A percentile compares a stretch with the other conserved stretches of the same genome.
phyloP scores from a whole-genome alignment of 176 grass and related monocot species.

The Phragmites australis region DNA sequence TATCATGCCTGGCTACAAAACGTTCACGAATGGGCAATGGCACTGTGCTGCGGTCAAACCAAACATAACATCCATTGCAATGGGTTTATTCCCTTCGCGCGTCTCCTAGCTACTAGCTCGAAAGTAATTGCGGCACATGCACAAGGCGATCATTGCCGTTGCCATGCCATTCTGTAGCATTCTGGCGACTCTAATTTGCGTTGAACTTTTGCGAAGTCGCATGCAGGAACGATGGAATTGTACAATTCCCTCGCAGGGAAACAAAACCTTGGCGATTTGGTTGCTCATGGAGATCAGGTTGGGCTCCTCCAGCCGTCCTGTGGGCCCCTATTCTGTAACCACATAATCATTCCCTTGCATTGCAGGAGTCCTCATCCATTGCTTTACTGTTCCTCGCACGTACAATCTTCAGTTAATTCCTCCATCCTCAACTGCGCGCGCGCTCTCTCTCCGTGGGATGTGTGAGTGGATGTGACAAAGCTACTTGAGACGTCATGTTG shows the following conservation, averaged over 20 bases:
- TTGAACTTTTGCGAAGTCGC: too few relatives aligned
- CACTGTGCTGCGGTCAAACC: not conserved
- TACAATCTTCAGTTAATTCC: not conserved
- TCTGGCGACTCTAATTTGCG: too few relatives aligned
- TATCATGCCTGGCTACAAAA: not conserved
- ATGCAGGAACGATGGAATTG: too few relatives aligned
- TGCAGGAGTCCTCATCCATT: constrained; percentile 18
- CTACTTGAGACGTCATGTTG: too few relatives aligned
- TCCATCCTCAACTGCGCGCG: too few relatives aligned
- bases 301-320: too few relatives aligned
- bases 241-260: too few relatives aligned
- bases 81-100: not conserved
- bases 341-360: constrained; percentile 3
- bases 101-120: not conserved
- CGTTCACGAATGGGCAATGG: not conserved
- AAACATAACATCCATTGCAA: not conserved
- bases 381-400: not conserved
- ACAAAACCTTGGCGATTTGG: too few relatives aligned
- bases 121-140: not conserved
- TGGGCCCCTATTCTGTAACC: too few relatives aligned
- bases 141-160: not conserved
- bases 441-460: too few relatives aligned
- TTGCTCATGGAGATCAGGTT: too few relatives aligned
- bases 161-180: not conserved
- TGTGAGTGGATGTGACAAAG: too few relatives aligned